Evolutionary conservation across 805 yeast species (phyloP), one percentile per base, ranked within the genome.

Genomic region (Teunomyces stri): DNA sequence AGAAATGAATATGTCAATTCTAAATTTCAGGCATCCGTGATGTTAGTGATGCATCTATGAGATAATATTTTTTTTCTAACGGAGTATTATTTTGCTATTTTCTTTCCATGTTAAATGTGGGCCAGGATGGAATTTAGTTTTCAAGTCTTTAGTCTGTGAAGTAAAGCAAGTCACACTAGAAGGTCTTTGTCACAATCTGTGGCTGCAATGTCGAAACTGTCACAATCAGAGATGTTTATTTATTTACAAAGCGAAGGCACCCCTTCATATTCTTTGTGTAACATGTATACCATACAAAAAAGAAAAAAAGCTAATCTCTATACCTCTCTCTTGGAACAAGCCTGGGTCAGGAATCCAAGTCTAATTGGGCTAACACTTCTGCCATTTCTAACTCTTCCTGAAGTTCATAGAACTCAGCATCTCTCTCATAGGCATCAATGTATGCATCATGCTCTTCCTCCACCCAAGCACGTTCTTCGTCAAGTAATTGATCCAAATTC

Each of bases 401-500:
- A 41, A 48, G 20, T 16, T 43, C 50, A n/a, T 33, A 28, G 16
- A 52, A 53, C 35, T 62, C 64, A 20, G 62, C 46, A 39, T 65
- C 68, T 20, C 42, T 28, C 25, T 51, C 53, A 35, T 42, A 50
- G 25, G 48, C 49, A 5, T 31, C 44, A 13, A 51, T 35, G 33
- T 48, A 49, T 28, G 49, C 55, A n/a, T 50, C 53, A 43, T 49
- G 44, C 35, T 51, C 44, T 12, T 48, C 54, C 25, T 29, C 44
- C 10, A 38, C 42, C 20, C 43, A 45, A 6, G 38, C 47, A 40
- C 45, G 47, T 41, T 65, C 64, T 20, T 62, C 66, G 9, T 62
- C 62, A 6, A 64, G 51, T 31, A 62, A 50, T 41, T 52, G 54
- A 30, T 63, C 49, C 35, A 52, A 37, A 36, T 51, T 62, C 11